A percentile compares a stretch with the other conserved stretches of the same genome.
phyloP scores from a whole-genome alignment of 1,284 basidiomycete species.

The Heterobasidion occidentale region DNA sequence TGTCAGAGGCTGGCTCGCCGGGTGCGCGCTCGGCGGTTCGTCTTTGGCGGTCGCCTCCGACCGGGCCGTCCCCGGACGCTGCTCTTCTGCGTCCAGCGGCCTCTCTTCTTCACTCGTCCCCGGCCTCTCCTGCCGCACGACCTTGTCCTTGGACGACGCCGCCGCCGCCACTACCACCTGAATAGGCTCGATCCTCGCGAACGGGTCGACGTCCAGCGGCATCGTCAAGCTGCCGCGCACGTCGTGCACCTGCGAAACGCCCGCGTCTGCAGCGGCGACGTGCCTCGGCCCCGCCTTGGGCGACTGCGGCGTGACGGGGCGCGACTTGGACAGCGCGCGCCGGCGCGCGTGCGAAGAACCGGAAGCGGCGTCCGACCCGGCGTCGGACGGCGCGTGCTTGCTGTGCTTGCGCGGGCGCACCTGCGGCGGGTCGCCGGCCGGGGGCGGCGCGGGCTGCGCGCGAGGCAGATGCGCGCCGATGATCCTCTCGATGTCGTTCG shows the following conservation, averaged over 20 bases:
- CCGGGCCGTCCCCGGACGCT: neutral
- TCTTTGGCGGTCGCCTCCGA: neutral
- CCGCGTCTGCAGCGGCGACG: neutral
- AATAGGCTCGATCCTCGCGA: neutral
- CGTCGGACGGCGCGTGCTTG: neutral
- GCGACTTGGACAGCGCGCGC: neutral
- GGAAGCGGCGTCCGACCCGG: neutral
- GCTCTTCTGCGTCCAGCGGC: too few species aligned
- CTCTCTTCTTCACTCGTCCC: neutral
- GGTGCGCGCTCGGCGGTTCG: neutral
- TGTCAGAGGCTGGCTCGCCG: slow-evolving; percentile 8
- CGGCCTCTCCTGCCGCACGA: neutral
- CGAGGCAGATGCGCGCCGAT: neutral
- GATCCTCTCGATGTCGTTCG: neutral
- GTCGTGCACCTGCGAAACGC: neutral
- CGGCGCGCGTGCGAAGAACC: neutral
- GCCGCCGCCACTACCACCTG: neutral
- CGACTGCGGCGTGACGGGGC: neutral
- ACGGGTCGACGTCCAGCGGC: neutral
- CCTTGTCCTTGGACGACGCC: neutral
- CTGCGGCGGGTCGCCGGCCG: neutral
- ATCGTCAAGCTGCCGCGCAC: neutral
- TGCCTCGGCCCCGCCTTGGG: neutral
- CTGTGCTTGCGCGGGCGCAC: neutral
- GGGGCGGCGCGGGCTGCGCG: neutral